phyloP scores from a whole-genome alignment of 129 eudicot genomes.

The Centella asiatica region DNA sequence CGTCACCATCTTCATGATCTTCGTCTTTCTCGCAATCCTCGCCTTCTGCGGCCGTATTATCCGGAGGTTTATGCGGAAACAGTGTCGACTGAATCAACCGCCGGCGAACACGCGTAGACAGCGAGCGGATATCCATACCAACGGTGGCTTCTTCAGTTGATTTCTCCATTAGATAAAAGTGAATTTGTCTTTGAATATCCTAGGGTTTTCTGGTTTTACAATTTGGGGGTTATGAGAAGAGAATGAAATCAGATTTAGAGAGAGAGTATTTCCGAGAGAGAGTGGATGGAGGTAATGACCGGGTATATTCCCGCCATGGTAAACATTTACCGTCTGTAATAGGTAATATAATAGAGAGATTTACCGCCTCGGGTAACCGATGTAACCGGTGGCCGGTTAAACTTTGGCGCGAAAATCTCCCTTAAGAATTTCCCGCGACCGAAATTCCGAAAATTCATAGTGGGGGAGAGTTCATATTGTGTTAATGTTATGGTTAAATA shows the following conservation, averaged over 20 bases:
- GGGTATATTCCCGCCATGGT: constrained; percentile 5
- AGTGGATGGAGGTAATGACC: no score
- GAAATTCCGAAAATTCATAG: no score
- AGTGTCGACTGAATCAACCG: constrained; percentile 69
- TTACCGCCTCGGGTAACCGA: neutral
- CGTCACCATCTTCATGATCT: constrained; percentile 35
- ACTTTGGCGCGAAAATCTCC: neutral
- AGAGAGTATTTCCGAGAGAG: neutral
- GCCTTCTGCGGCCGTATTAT: constrained; percentile 16
- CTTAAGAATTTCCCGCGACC: no score
- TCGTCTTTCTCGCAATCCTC: constrained; percentile 28
- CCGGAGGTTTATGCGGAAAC: constrained; percentile 49
- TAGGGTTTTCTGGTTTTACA: constrained; percentile 9
- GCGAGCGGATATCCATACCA: constrained; percentile 4
- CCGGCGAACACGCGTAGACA: constrained; percentile 36
- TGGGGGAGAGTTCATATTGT: no score
- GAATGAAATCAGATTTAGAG: neutral
- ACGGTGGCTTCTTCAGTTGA: constrained; percentile 21
- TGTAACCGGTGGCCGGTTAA: neutral
- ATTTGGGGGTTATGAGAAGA: constrained; percentile 11
- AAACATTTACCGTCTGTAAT: neutral
- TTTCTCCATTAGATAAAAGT: constrained; percentile 38
- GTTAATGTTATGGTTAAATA: no score
- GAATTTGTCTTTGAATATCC: constrained; percentile 30
- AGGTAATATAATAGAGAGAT: no score